Base-by-base conservation (phyloP, 768 basidiomycete species). In the Multifurca ochricompacta region DNA sequence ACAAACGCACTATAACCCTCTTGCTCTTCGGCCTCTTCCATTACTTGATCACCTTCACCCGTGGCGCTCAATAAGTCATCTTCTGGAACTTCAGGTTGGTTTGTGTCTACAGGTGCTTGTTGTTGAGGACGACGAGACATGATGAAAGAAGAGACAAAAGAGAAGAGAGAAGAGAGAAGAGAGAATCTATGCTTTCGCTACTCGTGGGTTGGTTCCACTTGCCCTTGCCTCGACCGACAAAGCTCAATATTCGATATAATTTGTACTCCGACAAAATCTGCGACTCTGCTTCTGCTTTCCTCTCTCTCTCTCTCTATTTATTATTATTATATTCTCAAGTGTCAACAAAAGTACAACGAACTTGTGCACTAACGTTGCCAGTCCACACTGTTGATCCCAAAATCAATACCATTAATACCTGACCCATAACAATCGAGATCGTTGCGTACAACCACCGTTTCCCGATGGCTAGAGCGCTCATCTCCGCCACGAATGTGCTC, bases 401-500 rank as follows among this genome's bases (percentile, higher is more conserved):
- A 39, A 93, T 81, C 14, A 87, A 68, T 19, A 93, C 66, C 46
- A 92, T 70, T 35, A 91, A 56, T 13, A 82, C 48, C 69, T 97
- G 90, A 13, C 83, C 86, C 19, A 73, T 63, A 18, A 77, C 66
- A 21, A 59, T 41, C 3, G 53, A 48, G 14, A 61, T 41, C 16
- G 42, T 21, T 13, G 43, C 79, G 67, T 98, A 98, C 41, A 81
- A 64, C 71, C 77, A 81, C 27, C 82, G 81, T 63, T 77, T 80
- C 67, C 78, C 66, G 30, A 73, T 66, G 39, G 72, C 68, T 56
- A 93, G 70, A 37, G 78, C 77, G 31, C 74, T 69, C 19, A 89
- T 66, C 66, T 99, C 96, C 8, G 83, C 83, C 1, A 82, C 86
- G 64, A 98, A 95, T 16, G 94, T 98, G 67, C 88, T 91, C 62